Percentiles rank a stretch among this genome's conserved stretches.
Evolutionary conservation across 225 moss, liverwort and hornwort genomes (phyloP).

Genomic region (Ulota crispa): DNA sequence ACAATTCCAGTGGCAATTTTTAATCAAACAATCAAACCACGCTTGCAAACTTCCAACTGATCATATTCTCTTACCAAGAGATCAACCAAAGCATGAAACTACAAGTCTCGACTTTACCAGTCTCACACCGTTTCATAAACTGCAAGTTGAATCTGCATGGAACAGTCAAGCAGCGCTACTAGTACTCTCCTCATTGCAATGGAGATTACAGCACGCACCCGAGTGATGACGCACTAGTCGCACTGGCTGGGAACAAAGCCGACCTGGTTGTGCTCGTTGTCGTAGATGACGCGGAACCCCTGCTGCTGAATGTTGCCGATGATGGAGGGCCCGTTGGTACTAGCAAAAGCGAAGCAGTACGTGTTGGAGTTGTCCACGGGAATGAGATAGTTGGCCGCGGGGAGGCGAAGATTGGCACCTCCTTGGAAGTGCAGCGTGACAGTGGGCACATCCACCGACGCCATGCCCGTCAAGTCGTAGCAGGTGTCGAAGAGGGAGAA

Average conservation of each 20-base stretch:
- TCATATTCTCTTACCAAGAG: neutral
- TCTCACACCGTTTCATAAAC: neutral
- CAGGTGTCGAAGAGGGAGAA: constrained; percentile 68
- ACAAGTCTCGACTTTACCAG: neutral
- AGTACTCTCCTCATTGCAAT: neutral
- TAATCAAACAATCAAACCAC: too few relatives aligned
- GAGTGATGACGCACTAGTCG: neutral
- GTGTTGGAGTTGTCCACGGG: constrained; percentile 56
- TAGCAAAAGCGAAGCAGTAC: constrained; percentile 56
- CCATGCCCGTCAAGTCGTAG: constrained; percentile 44
- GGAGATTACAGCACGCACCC: neutral
- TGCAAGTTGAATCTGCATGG: neutral
- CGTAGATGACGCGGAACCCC: constrained; percentile 59
- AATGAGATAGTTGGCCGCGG: constrained; percentile 52
- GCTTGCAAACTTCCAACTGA: neutral
- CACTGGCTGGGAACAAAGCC: constrained; percentile 55
- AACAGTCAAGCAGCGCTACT: neutral
- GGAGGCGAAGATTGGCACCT: constrained; percentile 38
- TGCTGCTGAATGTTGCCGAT: constrained; percentile 66
- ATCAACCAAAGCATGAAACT: neutral
- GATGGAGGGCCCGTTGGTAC: constrained; percentile 53
- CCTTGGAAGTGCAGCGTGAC: constrained; percentile 56
- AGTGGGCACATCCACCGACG: constrained; percentile 48
- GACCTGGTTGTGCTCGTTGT: constrained; percentile 45
- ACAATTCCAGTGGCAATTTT: too few relatives aligned